Percentiles rank a stretch among this genome's conserved stretches.
These are phyloP conservation scores for Dioszegia crocea DNA, from an alignment of 768 basidiomycete species.

Conservation along the genomic window DNA sequence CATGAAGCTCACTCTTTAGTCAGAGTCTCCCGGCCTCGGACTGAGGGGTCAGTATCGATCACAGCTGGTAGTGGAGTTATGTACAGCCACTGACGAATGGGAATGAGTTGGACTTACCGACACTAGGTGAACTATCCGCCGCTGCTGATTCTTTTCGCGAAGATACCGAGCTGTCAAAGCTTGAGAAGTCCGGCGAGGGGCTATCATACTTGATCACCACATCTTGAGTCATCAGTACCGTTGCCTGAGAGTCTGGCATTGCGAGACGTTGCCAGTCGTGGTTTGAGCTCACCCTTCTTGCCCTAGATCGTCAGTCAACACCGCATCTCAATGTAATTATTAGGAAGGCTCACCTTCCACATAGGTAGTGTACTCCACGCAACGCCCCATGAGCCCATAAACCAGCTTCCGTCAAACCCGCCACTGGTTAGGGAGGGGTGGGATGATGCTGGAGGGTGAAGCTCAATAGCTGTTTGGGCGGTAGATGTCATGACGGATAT, in stretches of 20 bases:
- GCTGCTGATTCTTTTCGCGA: conserved; percentile 44
- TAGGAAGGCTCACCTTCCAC: conserved; percentile 50
- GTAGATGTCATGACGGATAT: conserved; percentile 10
- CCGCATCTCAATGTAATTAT: neutral
- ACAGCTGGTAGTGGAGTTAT: too few species aligned
- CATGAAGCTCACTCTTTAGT: conserved; percentile 27
- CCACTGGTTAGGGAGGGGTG: conserved; percentile 30
- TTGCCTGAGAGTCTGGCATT: neutral
- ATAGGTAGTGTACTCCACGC: conserved; percentile 53
- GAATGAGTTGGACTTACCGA: conserved; percentile 24
- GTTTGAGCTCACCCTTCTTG: conserved; percentile 44
- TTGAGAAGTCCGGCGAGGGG: conserved; percentile 21
- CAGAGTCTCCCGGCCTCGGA: conserved; percentile 47
- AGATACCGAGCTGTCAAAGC: conserved; percentile 51
- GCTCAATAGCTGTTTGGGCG: conserved; percentile 8
- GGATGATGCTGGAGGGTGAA: conserved; percentile 31
- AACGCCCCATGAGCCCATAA: conserved; percentile 51
- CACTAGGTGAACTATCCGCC: conserved; percentile 35
- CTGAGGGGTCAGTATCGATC: conserved; percentile 8
- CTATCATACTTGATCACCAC: conserved; percentile 53
- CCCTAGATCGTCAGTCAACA: conserved; percentile 21
- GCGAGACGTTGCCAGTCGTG: neutral
- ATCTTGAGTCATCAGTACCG: conserved; percentile 27
- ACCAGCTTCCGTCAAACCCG: conserved; percentile 33
- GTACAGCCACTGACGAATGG: too few species aligned